Conservation (phyloP, 2,329 filamentous ascomycete species). For the Macrophomina tecta region DNA sequence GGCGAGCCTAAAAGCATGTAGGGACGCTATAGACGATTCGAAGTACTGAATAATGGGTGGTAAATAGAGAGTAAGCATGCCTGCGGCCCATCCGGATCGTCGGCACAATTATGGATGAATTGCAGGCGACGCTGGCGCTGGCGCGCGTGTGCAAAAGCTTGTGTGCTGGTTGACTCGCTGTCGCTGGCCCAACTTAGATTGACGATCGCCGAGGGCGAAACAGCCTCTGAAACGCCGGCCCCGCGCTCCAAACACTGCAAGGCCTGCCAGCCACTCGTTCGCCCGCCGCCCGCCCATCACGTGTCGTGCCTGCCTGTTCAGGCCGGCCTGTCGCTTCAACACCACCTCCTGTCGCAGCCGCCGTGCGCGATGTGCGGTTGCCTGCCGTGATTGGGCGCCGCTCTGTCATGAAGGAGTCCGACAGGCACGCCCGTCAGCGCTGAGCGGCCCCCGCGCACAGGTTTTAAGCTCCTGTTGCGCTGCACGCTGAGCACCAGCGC, state of each 20-base stretch:
- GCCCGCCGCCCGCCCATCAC: neutral
- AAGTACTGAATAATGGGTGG: neutral
- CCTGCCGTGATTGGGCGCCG: slow-evolving; percentile 4
- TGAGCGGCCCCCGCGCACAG: neutral
- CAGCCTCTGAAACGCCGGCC: slow-evolving; percentile 8
- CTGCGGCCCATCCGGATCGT: slow-evolving; percentile 17
- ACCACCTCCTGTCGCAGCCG: slow-evolving; percentile 22
- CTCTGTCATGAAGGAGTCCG: neutral
- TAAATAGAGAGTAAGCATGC: slow-evolving; percentile 14
- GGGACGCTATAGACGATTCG: slow-evolving; percentile 9
- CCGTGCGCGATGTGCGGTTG: neutral
- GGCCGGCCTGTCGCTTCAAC: slow-evolving; percentile 1
- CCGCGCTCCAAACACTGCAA: slow-evolving; percentile 13
- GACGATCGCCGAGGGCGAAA: slow-evolving; percentile 19
- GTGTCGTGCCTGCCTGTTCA: slow-evolving; percentile 17
- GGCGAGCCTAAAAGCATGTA: neutral
- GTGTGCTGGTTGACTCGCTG: slow-evolving; percentile 21
- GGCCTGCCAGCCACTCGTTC: slow-evolving; percentile 1
- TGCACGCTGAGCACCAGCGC: slow-evolving; percentile 3
- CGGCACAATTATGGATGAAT: slow-evolving; percentile 15
- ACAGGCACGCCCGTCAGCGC: neutral
- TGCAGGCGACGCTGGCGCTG: slow-evolving; percentile 8
- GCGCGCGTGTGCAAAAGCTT: slow-evolving; percentile 19
- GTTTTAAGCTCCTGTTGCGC: slow-evolving; percentile 11
- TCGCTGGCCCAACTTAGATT: slow-evolving; percentile 16